Conservation (phyloP, 1,139 yeast genomes). For the Diutina ranongensis region DNA sequence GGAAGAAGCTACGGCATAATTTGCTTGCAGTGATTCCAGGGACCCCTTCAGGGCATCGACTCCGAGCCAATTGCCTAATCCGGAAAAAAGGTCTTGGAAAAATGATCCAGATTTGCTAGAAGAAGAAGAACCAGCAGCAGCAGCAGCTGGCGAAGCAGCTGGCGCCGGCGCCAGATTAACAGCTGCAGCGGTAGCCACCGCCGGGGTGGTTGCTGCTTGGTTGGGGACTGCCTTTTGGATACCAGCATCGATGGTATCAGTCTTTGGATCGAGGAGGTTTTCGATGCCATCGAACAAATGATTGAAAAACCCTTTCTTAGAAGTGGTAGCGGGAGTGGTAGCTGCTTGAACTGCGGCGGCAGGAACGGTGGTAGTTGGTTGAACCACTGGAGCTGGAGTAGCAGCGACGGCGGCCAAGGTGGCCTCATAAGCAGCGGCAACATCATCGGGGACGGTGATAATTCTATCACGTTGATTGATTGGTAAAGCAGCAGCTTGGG, state of each 20-base stretch:
- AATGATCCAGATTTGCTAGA: not conserved
- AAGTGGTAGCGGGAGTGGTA: conserved; percentile 5
- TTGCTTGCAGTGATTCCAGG: not conserved
- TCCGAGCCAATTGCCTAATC: not conserved
- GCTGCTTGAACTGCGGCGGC: not conserved
- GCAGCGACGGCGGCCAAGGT: not conserved
- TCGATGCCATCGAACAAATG: conserved; percentile 5
- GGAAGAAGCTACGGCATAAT: not conserved
- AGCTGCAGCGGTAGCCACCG: conserved; percentile 8
- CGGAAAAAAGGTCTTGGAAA: conserved; percentile 6
- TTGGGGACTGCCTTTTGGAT: conserved; percentile 1
- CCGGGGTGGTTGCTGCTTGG: not conserved
- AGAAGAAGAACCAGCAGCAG: too few relatives aligned
- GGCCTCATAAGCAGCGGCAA: not conserved
- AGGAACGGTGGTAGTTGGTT: not conserved
- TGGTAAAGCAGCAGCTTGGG: conserved; percentile 3
- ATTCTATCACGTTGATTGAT: not conserved
- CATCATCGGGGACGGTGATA: not conserved
- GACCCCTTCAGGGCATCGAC: not conserved
- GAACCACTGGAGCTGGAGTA: not conserved
- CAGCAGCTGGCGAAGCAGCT: not conserved
- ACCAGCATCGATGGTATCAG: not conserved
- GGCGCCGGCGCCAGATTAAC: conserved; percentile 3
- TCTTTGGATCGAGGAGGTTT: not conserved
- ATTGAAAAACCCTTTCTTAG: conserved; percentile 5